Base-by-base conservation (phyloP, 2,329 filamentous ascomycete species). In the Simplicillium sp. region DNA sequence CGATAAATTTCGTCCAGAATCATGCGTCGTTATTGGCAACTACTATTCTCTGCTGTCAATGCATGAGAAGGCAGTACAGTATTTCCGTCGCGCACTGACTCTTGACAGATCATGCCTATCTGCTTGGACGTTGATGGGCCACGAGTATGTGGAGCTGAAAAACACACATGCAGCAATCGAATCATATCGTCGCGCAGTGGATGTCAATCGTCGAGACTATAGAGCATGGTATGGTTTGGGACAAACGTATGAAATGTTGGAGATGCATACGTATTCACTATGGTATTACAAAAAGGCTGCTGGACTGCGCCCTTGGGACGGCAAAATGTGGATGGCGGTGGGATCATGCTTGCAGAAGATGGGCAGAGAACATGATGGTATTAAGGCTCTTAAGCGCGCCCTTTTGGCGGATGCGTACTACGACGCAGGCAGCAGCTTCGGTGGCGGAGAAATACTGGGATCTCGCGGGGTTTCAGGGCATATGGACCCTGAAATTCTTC, bases 201-300 rank as follows among this genome's bases (percentile, higher is more conserved):
- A 98, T 54, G 87, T 92, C 50, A 97, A 98, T 55, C 80, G 90
- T 29, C 87, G 92, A 52, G 92, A 98, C 59, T 97, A 97, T 59
- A 84, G 92, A 43, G 92, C 92, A 4, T 98, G 92, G 92, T 97
- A 98, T 57, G 92, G 92, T 29, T 71, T 98, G 0, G 92, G 92
- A 1, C 90, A 97, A 59, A 94, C 92, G 2, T 98, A 98, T 55
- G 92, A 98, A 60, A 85, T 98, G 50, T 75, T 98, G 8, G 92
- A 98, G 62, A 96, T 96, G 87, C 87, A 95, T 56, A 88, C 89
- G 34, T 98, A 98, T 59, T 89, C 90, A 1, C 67, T 98, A 1
- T 97, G 92, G 75, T 98, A 98, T 64, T 96, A 95, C 67, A 94
- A 97, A 57, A 87, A 92, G 42, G 92, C 92, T 0, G 90, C 90